Conservation (phyloP, 2,329 filamentous ascomycete genomes). For the Verticillium nonalfalfae region DNA sequence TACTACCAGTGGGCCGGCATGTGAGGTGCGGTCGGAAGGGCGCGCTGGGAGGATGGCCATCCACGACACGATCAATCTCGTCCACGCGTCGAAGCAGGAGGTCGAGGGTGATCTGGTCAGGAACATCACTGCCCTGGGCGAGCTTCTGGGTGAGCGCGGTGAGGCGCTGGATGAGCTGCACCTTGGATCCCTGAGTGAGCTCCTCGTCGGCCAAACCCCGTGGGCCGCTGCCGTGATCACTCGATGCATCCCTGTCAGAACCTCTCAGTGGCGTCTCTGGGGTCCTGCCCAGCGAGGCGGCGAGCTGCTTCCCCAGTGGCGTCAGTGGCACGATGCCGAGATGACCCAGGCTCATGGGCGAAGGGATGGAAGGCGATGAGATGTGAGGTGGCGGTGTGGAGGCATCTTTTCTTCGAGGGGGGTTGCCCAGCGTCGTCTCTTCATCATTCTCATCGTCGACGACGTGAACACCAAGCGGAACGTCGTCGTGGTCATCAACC, state of each 20-base stretch:
- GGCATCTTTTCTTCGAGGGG: background rate
- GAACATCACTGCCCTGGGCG: slow-evolving; percentile 21
- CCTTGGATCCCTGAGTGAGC: slow-evolving; percentile 19
- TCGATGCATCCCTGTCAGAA: slow-evolving; percentile 4
- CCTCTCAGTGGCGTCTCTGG: slow-evolving; percentile 1
- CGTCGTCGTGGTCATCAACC: background rate
- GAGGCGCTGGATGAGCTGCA: slow-evolving; percentile 37
- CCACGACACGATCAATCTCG: slow-evolving; percentile 25
- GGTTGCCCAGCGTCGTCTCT: background rate
- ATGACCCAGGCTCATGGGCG: slow-evolving; percentile 19
- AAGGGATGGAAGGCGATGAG: slow-evolving; percentile 14
- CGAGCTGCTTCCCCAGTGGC: slow-evolving; percentile 22
- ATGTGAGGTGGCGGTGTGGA: slow-evolving; percentile 12
- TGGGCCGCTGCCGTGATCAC: background rate
- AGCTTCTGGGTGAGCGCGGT: slow-evolving; percentile 31
- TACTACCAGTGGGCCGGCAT: background rate
- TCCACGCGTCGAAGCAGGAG: slow-evolving; percentile 23
- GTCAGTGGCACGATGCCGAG: slow-evolving; percentile 23
- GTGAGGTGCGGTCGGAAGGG: slow-evolving; percentile 2
- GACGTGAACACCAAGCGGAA: background rate
- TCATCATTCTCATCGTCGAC: background rate
- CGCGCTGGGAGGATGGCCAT: slow-evolving; percentile 6
- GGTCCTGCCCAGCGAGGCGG: slow-evolving; percentile 10
- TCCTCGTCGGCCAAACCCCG: slow-evolving; percentile 10
- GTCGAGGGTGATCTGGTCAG: slow-evolving; percentile 26